phyloP scores from a whole-genome alignment of 768 basidiomycete genomes.

The Amanita brunnescens region DNA sequence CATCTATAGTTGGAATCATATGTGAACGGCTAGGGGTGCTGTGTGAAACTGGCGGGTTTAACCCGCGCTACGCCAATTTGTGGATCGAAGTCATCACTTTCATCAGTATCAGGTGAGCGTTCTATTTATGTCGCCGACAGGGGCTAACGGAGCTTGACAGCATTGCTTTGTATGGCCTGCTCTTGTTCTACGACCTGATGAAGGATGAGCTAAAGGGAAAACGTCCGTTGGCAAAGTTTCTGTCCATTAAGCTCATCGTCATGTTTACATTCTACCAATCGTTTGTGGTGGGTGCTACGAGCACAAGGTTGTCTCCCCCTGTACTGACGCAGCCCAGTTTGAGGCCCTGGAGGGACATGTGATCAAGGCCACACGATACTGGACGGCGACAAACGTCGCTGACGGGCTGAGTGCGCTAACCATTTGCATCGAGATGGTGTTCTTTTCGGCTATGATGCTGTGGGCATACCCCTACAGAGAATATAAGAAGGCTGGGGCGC shows the following conservation, averaged over 20 bases:
- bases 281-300: conserved; percentile 47
- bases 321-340: conserved; percentile 35
- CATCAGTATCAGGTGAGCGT: conserved; percentile 64
- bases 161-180: conserved; percentile 77
- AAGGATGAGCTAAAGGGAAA: conserved; percentile 70
- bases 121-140: not conserved
- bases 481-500: conserved; percentile 38
- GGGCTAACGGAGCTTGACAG: conserved; percentile 24
- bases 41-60: conserved; percentile 56
- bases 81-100: conserved; percentile 73
- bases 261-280: conserved; percentile 87
- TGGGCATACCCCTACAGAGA: conserved; percentile 76
- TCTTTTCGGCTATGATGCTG: conserved; percentile 70
- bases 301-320: not conserved
- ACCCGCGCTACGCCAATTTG: conserved; percentile 50
- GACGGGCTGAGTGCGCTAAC: conserved; percentile 78
- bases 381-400: conserved; percentile 79
- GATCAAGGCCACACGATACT: conserved; percentile 67
- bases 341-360: conserved; percentile 54
- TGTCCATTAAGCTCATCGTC: conserved; percentile 80
- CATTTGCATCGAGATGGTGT: conserved; percentile 86
- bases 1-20: conserved; percentile 73
- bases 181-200: conserved; percentile 77
- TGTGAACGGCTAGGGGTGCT: conserved; percentile 62
- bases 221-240: conserved; percentile 76